Base-by-base conservation (phyloP, 2,329 filamentous ascomycete species). In the Penicillium olsonii region DNA sequence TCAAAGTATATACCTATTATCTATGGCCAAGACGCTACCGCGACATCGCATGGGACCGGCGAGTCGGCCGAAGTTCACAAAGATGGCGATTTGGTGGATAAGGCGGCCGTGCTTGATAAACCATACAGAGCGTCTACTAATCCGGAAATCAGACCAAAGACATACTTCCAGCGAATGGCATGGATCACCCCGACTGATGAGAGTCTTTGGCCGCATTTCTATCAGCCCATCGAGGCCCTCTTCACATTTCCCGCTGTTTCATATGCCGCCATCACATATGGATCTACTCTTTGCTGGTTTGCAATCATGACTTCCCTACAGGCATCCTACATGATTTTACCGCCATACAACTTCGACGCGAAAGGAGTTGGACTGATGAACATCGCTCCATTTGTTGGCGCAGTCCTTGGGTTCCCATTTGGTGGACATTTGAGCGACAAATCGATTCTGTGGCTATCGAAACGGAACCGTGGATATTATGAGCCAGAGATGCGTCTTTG, bases 231-330 rank as follows among this genome's bases (percentile, higher is more conserved):
- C 11, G 29, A 64, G 5, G 54, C 66, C 7, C 48, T 73, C 2
- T 61, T 63, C 31, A 49, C 58, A 0, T 69, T 75, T 15, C 91
- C 92, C 2, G 72, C 72, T 2, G 68, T 76, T 6, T 42, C 69
- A 15, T 75, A 72, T 34, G 70, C 65, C 0, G 68, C 69, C 6
- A 37, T 76, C 0, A 65, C 70, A 19, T 75, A 72, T 19, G 72
- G 69, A 1, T 64, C 69, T 5, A 55, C 73, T 1, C 48, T 76
- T 4, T 67, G 68, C 3, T 74, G 65, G 64, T 61, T 66, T 4
- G 69, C 68, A 2, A 64, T 77, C 26, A 66, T 76, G 57, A 67
- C 65, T 4, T 70, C 69, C 0, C 61, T 64, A 2, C 60, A 68
- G 20, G 68, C 69, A 5, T 66, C 62, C 1, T 70, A 66, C 42